Evolutionary conservation across 148 eudicot genomes (phyloP), one percentile per base, ranked within the genome.

Genomic region (Rhododendron ovatum): DNA sequence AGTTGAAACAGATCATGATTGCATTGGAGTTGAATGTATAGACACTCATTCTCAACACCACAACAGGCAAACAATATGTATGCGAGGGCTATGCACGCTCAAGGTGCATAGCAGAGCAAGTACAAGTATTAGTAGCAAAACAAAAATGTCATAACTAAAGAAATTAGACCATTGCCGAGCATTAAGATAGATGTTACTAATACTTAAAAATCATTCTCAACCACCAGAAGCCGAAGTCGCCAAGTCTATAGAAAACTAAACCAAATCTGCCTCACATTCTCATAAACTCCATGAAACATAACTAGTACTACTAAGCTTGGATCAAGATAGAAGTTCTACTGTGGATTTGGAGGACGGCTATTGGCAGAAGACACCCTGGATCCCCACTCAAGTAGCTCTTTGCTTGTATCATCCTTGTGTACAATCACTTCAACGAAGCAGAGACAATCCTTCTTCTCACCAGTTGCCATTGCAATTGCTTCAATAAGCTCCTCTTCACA

Each of bases 361-460:
- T 83, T 83, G 35, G 77, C 76, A 1, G 85, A 65, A 65, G 76
- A 65, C 26, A 83, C 85, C 18, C 85, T 65, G 37, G 77, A 65
- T 10, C 77, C 85, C 85, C 85, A 83, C 75, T 65, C 85, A 28
- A 45, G 76, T 28, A 83, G 77, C 85, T 83, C 77, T 65, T 65
- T 83, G 85, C 85, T 83, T 13, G 85, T 83, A 26, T 83, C 85
- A 65, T 83, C 77, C 85, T 83, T 83, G 77, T 83, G 77, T 26
- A 83, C 57, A 4, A 83, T 63, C 77, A 83, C 85, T 39, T 83
- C 85, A 17, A 83, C 67, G 85, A 83, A 83, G 78, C 85, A 83
- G 77, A 83, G 57, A 65, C 77, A 83, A 83, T 83, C 85, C 55
- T 83, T 83, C 85, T 83, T 83, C 85, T 83, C 85, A 24, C 85